These are phyloP conservation scores for Iberis pinnata DNA, from an alignment of 345 rosid genomes.

Conservation along the genomic window DNA sequence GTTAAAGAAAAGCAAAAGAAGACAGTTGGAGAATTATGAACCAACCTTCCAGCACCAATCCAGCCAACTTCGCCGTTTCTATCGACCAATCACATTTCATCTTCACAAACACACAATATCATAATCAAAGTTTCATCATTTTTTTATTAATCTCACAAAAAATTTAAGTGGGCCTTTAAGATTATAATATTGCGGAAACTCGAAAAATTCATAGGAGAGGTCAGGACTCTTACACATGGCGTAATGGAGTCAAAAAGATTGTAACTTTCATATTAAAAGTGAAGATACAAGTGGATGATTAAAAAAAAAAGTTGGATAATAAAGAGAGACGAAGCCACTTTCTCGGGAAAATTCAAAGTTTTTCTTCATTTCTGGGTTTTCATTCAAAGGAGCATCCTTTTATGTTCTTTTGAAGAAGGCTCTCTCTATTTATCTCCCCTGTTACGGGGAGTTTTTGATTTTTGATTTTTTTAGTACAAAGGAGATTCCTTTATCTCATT, in stretches of 20 bases:
- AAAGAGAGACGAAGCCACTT: constrained; percentile 20
- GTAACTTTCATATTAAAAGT: constrained; percentile 18
- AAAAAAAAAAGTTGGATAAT: constrained; percentile 7
- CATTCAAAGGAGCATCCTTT: constrained; percentile 23
- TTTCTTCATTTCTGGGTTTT: constrained; percentile 24
- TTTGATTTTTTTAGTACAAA: neutral
- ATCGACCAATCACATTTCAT: constrained; percentile 25
- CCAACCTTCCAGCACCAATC: constrained; percentile 26
- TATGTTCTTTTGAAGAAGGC: constrained; percentile 24
- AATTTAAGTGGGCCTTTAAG: no score
- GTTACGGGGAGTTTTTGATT: constrained; percentile 15
- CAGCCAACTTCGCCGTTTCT: constrained; percentile 28
- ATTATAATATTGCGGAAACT: no score
- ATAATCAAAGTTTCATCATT: no score
- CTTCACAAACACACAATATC: no score
- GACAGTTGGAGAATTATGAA: constrained; percentile 9
- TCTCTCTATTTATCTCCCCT: constrained; percentile 19
- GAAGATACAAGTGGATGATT: no score
- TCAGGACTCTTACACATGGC: no score
- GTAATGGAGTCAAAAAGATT: no score
- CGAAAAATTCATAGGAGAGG: no score
- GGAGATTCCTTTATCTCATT: constrained; percentile 5
- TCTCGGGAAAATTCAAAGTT: constrained; percentile 15
- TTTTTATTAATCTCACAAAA: no score
- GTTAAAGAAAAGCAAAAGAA: constrained; percentile 9